Base-by-base conservation (phyloP, 441 rosid genomes). In the Jatropha podagrica region DNA sequence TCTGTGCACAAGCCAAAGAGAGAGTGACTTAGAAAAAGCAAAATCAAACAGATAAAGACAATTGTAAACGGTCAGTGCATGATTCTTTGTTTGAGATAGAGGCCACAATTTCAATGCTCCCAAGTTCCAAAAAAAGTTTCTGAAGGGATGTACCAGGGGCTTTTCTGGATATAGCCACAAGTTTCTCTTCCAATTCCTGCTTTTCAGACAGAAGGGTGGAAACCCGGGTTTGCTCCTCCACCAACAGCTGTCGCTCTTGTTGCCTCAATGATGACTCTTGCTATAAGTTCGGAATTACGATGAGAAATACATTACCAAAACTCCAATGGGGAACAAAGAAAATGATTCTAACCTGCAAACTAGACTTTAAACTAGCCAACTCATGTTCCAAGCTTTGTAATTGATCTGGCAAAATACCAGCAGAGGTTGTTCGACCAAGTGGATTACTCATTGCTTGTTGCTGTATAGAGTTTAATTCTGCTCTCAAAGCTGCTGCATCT, bases 401-500 rank as follows among this genome's bases (percentile, higher is more conserved):
- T 44, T 88, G 93, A 78, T 88, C 91, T 0, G 78, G 77, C 54
- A 87, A 74, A 76, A 68, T 68, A 69, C 85, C 87, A 76, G 79
- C 66, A 37, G 85, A 73, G 42, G 76, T 73, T 32, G 82, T 85
- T 75, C 84, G 93, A 73, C 54, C 78, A 72, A 80, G 79, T 68
- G 86, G 74, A 69, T 85, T 76, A 74, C 52, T 74, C 85, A 89
- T 85, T 38, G 84, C 81, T 83, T 92, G 92, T 55, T 82, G 92
- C 82, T 90, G 96, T 32, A 89, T 83, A n/a, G 81, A 83, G 86
- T 92, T 92, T 63, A 91, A 84, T 78, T 89, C 95, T 26, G 93
- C 91, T 84, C 93, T 86, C 83, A 94, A 83, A 76, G 94, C 83
- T 74, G 95, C 91, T 17, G 95, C 91, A 85, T 96, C 99, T 90